Evolutionary conservation across 176 grass and related monocot genomes (phyloP), one percentile per base, ranked within the genome.

Genomic region (Juncus effusus): DNA sequence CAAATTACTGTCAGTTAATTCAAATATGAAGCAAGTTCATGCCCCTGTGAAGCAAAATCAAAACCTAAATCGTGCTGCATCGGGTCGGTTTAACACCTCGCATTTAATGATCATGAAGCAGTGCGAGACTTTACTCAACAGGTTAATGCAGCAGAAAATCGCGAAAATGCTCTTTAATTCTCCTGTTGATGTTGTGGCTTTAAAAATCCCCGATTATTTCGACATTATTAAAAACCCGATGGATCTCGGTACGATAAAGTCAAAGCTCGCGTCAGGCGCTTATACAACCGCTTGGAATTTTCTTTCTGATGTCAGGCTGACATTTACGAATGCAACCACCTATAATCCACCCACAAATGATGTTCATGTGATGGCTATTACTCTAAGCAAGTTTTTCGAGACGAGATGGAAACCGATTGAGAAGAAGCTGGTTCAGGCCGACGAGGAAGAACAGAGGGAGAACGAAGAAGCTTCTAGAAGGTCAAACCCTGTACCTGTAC

Each of bases 171-270:
- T 99, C 62, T 99, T 99, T 56, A 90, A 82, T 64, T 11, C 9
- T 8, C 95, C 95, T 2, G 89, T 99, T n/a, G 95, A 99, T 38
- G 78, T 58, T 6, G 81, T 78, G 36, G 89, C 82, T 74, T 80
- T 90, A 10, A 86, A 99, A 5, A 94, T 99, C 75, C 95, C 95
- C 12, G 95, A 99, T 82, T 99, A 99, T 71, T 76, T 64, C 59
- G 79, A 84, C 8, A 80, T 99, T 36, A 89, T 99, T 51, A 93
- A 99, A 78, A 65, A 76, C 13, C 95, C 95, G 0, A 99, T 99
- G 89, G 95, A 99, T 75, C 76, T 99, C 72, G 86, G 89, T 53
- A 90, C 89, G 0, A 51, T 99, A 16, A 84, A 83, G 69, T 63
- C 36, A 38, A 87, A 85, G 65, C 47, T 94, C 0, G 69, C 77